These are phyloP conservation scores for Ogataea methylovora DNA, from an alignment of 805 yeast species.

Conservation along the genomic window DNA sequence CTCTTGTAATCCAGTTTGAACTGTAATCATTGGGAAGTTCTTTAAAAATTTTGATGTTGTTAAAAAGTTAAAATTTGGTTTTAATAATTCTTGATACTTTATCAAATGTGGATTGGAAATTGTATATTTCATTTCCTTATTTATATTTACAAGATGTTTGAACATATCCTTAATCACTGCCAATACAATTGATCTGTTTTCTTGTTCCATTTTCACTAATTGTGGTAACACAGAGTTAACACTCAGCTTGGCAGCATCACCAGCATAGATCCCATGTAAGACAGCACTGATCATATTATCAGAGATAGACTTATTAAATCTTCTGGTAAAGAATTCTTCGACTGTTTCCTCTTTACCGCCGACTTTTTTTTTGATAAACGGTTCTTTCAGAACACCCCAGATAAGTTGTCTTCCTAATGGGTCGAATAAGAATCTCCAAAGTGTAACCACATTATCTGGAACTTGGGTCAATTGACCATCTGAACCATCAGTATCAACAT, in stretches of 20 bases:
- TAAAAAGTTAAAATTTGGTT: slow-evolving; percentile 31
- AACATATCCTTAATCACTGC: slow-evolving; percentile 32
- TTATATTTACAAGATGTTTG: slow-evolving; percentile 10
- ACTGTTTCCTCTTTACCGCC: slow-evolving; percentile 59
- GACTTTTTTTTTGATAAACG: slow-evolving; percentile 27
- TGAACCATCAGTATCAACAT: slow-evolving; percentile 11
- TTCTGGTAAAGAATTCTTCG: slow-evolving; percentile 53
- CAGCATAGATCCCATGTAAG: slow-evolving; percentile 86
- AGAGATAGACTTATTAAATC: slow-evolving; percentile 55
- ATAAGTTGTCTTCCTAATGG: slow-evolving; percentile 39
- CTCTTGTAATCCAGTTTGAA: slow-evolving; percentile 46
- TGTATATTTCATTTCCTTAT: slow-evolving; percentile 1
- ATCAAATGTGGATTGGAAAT: slow-evolving; percentile 17
- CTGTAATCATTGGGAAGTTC: slow-evolving; percentile 53
- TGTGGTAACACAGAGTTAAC: slow-evolving; percentile 50
- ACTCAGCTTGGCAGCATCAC: slow-evolving; percentile 65
- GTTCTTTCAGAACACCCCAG: slow-evolving; percentile 42
- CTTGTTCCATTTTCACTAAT: slow-evolving; percentile 49
- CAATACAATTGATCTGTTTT: slow-evolving; percentile 50
- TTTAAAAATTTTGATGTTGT: slow-evolving; percentile 32
- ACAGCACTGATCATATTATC: slow-evolving; percentile 70
- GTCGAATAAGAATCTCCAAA: slow-evolving; percentile 26
- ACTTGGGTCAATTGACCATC: slow-evolving; percentile 43
- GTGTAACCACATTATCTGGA: slow-evolving; percentile 35
- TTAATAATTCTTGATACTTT: slow-evolving; percentile 32